These are phyloP conservation scores for Sporopachydermia lactativora DNA, from an alignment of 805 yeast genomes.

Conservation along the genomic window DNA sequence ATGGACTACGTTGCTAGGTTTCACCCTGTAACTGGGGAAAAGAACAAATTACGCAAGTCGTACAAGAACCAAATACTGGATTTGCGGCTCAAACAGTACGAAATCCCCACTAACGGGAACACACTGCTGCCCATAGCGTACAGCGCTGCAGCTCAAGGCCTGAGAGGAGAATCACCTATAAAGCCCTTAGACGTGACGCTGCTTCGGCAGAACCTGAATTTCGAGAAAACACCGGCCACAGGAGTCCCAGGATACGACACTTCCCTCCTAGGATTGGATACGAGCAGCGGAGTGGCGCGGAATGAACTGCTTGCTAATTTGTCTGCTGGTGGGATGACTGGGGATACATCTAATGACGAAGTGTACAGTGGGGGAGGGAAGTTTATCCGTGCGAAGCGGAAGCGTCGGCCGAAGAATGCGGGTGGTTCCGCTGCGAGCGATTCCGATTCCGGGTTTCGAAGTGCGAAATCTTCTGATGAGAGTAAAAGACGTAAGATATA, in stretches of 20 bases:
- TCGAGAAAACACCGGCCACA: slow-evolving; percentile 49
- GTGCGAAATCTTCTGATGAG: not conserved
- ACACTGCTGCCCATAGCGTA: slow-evolving; percentile 10
- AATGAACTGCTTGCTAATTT: not conserved
- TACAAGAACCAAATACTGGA: slow-evolving; percentile 88
- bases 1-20: slow-evolving; percentile 76
- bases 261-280: slow-evolving; percentile 31
- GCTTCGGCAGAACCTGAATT: slow-evolving; percentile 35
- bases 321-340: not conserved
- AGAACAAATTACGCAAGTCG: slow-evolving; percentile 85
- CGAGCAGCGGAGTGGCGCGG: not conserved
- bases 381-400: not conserved
- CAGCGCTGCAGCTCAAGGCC: slow-evolving; percentile 7
- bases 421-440: not conserved
- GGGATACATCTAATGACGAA: not conserved
- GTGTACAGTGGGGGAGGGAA: not conserved
- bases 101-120: slow-evolving; percentile 20
- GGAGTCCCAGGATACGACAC: slow-evolving; percentile 73
- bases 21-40: slow-evolving; percentile 80
- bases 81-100: slow-evolving; percentile 45
- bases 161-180: slow-evolving; percentile 13
- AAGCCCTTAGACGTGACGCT: slow-evolving; percentile 35
- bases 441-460: not conserved
- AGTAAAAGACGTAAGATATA: not conserved
- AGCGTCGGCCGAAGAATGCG: not conserved